Conservation (phyloP, 352 stramenopile species). For the Phytophthora constricta region DNA sequence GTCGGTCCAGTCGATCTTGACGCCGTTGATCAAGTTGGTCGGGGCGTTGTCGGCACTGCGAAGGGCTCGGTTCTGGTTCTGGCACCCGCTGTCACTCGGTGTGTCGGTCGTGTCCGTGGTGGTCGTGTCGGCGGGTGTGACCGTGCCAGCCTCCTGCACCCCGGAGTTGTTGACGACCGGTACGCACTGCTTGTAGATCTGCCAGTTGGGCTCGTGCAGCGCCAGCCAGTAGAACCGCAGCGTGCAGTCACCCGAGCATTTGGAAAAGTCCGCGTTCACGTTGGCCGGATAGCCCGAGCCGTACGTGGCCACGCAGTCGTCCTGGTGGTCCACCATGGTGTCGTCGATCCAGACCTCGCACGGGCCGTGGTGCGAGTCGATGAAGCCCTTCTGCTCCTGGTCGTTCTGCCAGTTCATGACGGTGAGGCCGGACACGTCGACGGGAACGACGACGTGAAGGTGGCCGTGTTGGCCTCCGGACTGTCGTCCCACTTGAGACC, state of each 20-base stretch:
- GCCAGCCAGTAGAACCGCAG: constrained; percentile 47
- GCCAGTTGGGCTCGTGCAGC: constrained; percentile 46
- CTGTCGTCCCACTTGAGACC: constrained; percentile 67
- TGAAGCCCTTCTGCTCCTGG: constrained; percentile 52
- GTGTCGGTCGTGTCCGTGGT: not conserved
- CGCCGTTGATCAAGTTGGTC: constrained; percentile 26
- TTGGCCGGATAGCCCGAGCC: constrained; percentile 36
- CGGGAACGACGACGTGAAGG: constrained; percentile 50
- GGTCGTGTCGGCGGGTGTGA: constrained; percentile 17
- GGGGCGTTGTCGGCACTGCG: constrained; percentile 26
- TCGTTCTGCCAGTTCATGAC: constrained; percentile 60
- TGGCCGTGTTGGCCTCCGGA: constrained; percentile 47
- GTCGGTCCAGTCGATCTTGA: constrained; percentile 38
- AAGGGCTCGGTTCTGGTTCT: constrained; percentile 37
- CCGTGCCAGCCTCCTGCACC: constrained; percentile 16
- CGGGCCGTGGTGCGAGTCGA: constrained; percentile 58
- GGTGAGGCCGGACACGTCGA: constrained; percentile 50
- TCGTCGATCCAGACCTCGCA: constrained; percentile 71
- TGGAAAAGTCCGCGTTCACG: constrained; percentile 34
- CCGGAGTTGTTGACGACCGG: constrained; percentile 39
- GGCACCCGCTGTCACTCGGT: constrained; percentile 15
- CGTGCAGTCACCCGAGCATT: constrained; percentile 37
- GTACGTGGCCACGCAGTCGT: constrained; percentile 51
- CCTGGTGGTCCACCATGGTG: constrained; percentile 47
- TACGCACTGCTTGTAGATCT: constrained; percentile 54